Evolutionary conservation across 148 eudicot species (phyloP), one percentile per base, ranked within the genome.

Genomic region (Limonium bicolor): DNA sequence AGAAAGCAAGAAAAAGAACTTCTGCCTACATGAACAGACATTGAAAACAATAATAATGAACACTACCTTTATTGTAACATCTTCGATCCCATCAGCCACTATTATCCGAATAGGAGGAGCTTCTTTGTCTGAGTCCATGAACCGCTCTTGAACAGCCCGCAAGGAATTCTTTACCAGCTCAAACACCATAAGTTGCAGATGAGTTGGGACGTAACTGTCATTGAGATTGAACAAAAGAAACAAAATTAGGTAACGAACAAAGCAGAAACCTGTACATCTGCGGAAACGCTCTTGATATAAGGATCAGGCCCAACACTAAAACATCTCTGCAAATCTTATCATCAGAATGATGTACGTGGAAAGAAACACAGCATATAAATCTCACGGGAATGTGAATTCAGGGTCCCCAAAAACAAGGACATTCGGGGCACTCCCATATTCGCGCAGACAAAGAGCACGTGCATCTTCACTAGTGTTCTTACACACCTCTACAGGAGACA

Each of bases 31-130:
- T n/a, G n/a, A n/a, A n/a, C n/a, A n/a, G n/a, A n/a, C n/a, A n/a
- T n/a, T n/a, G n/a, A n/a, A n/a, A n/a, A n/a, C n/a, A n/a, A n/a
- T n/a, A n/a, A n/a, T n/a, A n/a, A n/a, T n/a, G n/a, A n/a, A n/a
- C n/a, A n/a, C n/a, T 71, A 56, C 99, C 99, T 81, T 92, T 22
- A 92, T 92, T 3, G 99, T 85, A 37, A 92, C 95, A 65, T 92
- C 99, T 62, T 92, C 95, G 39, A 80, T 6, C 43, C 99, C 99
- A 64, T 78, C 95, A 42, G 99, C 95, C 39, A 92, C 99, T 46
- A 85, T 70, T 28, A 92, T 85, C 25, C 94, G 72, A 55, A 92
- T 41, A 26, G 95, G 86, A 53, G 99, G 99, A 20, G 95, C 67
- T 31, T 76, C 75, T 61, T 81, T 66, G 54, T 85, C 88, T 0